phyloP scores from a whole-genome alignment of 805 yeast genomes.

The Sugiyamaella marilandica region DNA sequence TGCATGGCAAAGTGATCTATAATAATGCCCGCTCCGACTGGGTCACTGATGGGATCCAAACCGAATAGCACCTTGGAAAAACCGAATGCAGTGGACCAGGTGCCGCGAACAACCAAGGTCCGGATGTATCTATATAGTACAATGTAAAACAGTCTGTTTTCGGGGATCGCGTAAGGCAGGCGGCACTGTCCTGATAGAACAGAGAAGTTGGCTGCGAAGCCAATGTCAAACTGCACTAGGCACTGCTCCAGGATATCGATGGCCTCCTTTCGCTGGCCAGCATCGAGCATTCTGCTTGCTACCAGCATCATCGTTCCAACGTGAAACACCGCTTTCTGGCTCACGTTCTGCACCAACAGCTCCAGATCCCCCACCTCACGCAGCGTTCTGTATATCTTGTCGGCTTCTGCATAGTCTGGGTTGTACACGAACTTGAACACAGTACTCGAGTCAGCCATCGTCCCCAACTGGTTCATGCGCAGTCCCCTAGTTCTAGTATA shows the following conservation, averaged over 20 bases:
- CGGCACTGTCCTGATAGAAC: slow-evolving; percentile 55
- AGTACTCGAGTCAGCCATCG: slow-evolving; percentile 35
- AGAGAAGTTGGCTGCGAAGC: slow-evolving; percentile 55
- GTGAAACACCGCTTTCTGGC: slow-evolving; percentile 50
- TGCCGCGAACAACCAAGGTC: slow-evolving; percentile 69
- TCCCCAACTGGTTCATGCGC: slow-evolving; percentile 49
- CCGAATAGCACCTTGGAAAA: slow-evolving; percentile 69
- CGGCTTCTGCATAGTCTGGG: slow-evolving; percentile 37
- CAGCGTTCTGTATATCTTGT: slow-evolving; percentile 50
- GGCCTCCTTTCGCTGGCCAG: slow-evolving; percentile 66
- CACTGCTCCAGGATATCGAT: slow-evolving; percentile 74
- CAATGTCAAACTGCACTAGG: slow-evolving; percentile 72
- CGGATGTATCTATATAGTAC: slow-evolving; percentile 68
- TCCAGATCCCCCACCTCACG: slow-evolving; percentile 75
- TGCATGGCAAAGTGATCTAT: slow-evolving; percentile 72
- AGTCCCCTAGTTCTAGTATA: slow-evolving; percentile 63
- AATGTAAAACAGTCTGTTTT: slow-evolving; percentile 73
- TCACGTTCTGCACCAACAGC: slow-evolving; percentile 51
- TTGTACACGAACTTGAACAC: slow-evolving; percentile 46
- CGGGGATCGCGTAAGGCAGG: slow-evolving; percentile 67
- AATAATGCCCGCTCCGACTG: slow-evolving; percentile 76
- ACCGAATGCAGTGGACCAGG: slow-evolving; percentile 68
- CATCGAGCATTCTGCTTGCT: slow-evolving; percentile 66
- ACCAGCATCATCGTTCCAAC: slow-evolving; percentile 75
- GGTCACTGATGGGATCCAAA: slow-evolving; percentile 73